Conservation (phyloP, 495 filamentous ascomycete genomes). For the Penicillium parvum region DNA sequence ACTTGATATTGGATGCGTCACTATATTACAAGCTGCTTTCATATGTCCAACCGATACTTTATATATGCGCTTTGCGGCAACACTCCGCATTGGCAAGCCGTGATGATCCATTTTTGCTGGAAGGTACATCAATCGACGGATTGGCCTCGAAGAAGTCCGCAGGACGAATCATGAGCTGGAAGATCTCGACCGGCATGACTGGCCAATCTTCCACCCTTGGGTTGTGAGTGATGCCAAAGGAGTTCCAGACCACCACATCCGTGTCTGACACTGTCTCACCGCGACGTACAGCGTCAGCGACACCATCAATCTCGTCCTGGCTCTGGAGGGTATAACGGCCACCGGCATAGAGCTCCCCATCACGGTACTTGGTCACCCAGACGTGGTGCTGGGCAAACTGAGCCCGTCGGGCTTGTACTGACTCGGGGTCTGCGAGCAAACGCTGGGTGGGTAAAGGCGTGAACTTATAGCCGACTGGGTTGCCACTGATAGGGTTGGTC, state of each 20-base stretch:
- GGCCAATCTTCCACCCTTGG: conserved; percentile 62
- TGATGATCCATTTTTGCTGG: conserved; percentile 49
- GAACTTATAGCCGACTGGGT: conserved; percentile 80
- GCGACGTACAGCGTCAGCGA: conserved; percentile 50
- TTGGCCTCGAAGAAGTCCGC: conserved; percentile 74
- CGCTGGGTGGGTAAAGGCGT: conserved; percentile 70
- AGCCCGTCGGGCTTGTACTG: conserved; percentile 70
- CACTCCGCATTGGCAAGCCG: conserved; percentile 41
- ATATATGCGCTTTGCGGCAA: conserved; percentile 35
- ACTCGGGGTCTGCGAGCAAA: conserved; percentile 69
- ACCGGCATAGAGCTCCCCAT: conserved; percentile 78
- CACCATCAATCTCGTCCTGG: conserved; percentile 52
- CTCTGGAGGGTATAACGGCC: conserved; percentile 88
- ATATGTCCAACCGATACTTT: not conserved
- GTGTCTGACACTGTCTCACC: conserved; percentile 50
- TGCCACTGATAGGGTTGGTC: conserved; percentile 67
- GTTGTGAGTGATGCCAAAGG: conserved; percentile 64
- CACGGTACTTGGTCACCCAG: conserved; percentile 75
- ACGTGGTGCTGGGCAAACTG: conserved; percentile 86
- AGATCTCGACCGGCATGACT: conserved; percentile 61
- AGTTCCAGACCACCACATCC: conserved; percentile 46
- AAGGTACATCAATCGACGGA: conserved; percentile 69
- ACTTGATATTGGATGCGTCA: not conserved
- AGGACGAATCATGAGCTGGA: conserved; percentile 65
- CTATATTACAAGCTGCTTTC: not conserved